These are phyloP conservation scores for Trichoderma virens DNA, from an alignment of 495 filamentous ascomycete genomes.

Conservation along the genomic window DNA sequence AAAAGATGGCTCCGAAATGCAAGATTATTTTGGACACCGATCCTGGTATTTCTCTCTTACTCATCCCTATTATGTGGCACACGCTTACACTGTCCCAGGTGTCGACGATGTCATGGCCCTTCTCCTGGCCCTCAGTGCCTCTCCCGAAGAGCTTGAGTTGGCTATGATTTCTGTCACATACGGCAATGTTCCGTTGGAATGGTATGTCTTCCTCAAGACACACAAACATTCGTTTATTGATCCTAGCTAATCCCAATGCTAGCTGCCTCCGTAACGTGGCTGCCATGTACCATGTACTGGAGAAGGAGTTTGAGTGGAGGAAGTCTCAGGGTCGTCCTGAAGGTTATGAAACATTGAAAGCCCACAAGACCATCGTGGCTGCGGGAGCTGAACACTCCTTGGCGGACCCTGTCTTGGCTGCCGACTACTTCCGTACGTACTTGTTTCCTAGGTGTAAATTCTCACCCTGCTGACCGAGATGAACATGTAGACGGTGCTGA, in stretches of 20 bases:
- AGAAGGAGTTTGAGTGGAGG: conserved; percentile 83
- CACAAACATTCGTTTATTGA: conserved; percentile 13
- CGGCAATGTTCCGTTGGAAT: conserved; percentile 82
- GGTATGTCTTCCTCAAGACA: conserved; percentile 31
- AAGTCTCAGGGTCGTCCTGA: conserved; percentile 51
- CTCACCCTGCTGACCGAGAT: background rate
- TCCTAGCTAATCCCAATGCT: background rate
- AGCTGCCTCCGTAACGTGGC: conserved; percentile 87
- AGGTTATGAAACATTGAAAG: conserved; percentile 60
- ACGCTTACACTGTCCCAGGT: conserved; percentile 39
- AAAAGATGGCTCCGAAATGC: conserved; percentile 49
- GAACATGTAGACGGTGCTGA: conserved; percentile 69
- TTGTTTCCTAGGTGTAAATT: too few species aligned
- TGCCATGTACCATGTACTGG: conserved; percentile 85
- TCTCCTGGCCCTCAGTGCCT: conserved; percentile 74
- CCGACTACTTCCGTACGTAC: conserved; percentile 88
- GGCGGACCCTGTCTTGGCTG: conserved; percentile 73
- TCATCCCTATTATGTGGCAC: background rate
- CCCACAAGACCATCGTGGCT: conserved; percentile 71
- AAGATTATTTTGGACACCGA: conserved; percentile 93
- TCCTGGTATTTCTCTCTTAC: conserved; percentile 44
- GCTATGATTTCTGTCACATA: conserved; percentile 86
- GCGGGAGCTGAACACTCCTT: conserved; percentile 80
- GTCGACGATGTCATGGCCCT: conserved; percentile 85
- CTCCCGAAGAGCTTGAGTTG: conserved; percentile 79